Evolutionary conservation across 768 basidiomycete genomes (phyloP), one percentile per base, ranked within the genome.

Genomic region (Myochromella boudieri): DNA sequence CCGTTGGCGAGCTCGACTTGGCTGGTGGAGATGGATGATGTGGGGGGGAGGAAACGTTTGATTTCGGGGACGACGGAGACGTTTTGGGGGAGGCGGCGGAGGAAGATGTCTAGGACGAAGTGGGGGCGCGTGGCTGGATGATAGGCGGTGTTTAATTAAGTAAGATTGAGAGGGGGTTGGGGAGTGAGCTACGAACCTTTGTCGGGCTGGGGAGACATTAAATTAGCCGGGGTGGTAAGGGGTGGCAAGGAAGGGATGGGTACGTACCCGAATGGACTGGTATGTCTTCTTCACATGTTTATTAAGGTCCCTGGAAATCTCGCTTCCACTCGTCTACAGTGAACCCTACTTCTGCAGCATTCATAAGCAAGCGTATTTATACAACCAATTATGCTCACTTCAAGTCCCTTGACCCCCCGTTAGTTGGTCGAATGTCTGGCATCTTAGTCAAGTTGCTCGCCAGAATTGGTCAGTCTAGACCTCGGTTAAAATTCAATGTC

Each of bases 61-160:
- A 77, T 74, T 45, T 74, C 72, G 0, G 63, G 60, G n/a, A 75
- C 54, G 6, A 70, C 44, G 11, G 68, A 70, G 17, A 66, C 60
- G 43, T 73, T 75, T 5, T 45, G 36, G 1, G 68, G 66, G 4
- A 65, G 44, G 1, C 60, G 57, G 3, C 42, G 49, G 10, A 68
- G 48, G 38, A 48, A 57, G 11, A 57, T 52, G 2, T 31, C 39
- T 11, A 42, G 41, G 12, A 26, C n/a, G 27, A 36, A 42, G 24
- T 48, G 47, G n/a, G 40, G 40, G 6, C 20, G 22, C 2, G 47
- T 26, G 11, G 41, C 47, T 48, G 28, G 22, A 20, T n/a, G n/a
- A n/a, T n/a, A n/a, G n/a, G n/a, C n/a, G n/a, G n/a, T n/a, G n/a
- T n/a, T n/a, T n/a, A n/a, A n/a, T n/a, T n/a, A n/a, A 17, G 3